Evolutionary conservation across 2,329 filamentous ascomycete genomes (phyloP).

Genomic region (Conoideocrella luteorostrata): DNA sequence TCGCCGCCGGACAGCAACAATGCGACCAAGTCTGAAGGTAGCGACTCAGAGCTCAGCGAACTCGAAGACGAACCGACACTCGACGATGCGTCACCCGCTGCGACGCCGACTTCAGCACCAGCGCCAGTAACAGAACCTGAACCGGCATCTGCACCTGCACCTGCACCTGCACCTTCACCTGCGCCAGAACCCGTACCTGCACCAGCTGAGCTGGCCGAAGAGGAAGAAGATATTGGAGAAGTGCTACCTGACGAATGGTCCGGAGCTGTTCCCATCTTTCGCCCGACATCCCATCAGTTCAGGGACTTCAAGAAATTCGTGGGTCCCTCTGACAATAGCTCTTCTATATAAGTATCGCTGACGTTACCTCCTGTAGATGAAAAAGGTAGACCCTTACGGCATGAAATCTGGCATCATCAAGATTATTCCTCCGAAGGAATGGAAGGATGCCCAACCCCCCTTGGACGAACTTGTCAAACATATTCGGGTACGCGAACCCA

Average conservation of each 20-base stretch:
- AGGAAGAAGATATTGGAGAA: slow-evolving; percentile 63
- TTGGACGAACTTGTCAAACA: slow-evolving; percentile 84
- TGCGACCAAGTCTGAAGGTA: slow-evolving; percentile 50
- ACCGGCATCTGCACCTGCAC: slow-evolving; percentile 20
- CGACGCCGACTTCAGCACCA: slow-evolving; percentile 16
- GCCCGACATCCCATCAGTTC: slow-evolving; percentile 92
- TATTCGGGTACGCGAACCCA: slow-evolving; percentile 91
- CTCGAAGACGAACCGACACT: slow-evolving; percentile 49
- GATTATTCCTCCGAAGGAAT: slow-evolving; percentile 87
- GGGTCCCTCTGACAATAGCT: slow-evolving; percentile 27
- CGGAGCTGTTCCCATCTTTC: slow-evolving; percentile 88
- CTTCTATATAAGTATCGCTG: slow-evolving; percentile 15
- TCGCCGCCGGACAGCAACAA: slow-evolving; percentile 61
- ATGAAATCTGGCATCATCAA: slow-evolving; percentile 98
- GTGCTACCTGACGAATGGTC: slow-evolving; percentile 84
- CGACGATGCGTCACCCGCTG: slow-evolving; percentile 22
- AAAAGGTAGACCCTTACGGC: slow-evolving; percentile 84
- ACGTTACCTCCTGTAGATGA: slow-evolving; percentile 44
- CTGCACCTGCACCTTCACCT: slow-evolving; percentile 13
- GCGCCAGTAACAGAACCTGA: slow-evolving; percentile 13
- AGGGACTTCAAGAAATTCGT: slow-evolving; percentile 89
- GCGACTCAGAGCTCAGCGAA: slow-evolving; percentile 61
- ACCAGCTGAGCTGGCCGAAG: slow-evolving; percentile 15
- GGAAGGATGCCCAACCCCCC: slow-evolving; percentile 72
- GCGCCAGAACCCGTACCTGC: slow-evolving; percentile 18